These are phyloP conservation scores for Aspergillus pseudoviridinutans DNA, from an alignment of 2,329 filamentous ascomycete species.

Conservation along the genomic window DNA sequence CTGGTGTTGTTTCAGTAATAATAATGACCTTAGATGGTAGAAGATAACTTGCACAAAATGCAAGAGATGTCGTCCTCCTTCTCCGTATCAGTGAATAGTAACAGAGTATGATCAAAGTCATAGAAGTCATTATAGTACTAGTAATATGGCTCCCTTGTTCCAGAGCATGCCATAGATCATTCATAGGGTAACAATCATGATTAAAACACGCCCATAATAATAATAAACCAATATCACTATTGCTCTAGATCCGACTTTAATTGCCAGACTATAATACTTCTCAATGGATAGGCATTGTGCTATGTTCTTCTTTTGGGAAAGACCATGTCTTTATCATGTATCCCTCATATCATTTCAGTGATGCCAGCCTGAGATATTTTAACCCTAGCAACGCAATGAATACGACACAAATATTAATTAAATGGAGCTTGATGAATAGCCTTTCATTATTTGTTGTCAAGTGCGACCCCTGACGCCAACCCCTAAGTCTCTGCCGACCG, in stretches of 20 bases:
- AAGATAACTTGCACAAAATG: too few relatives aligned
- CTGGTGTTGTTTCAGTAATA: background rate
- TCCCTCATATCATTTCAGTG: background rate
- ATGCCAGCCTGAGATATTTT: background rate
- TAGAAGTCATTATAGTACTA: too few relatives aligned
- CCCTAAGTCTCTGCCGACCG: constrained; percentile 10
- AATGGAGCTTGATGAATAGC: background rate
- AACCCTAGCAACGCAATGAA: background rate
- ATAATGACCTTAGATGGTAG: too few relatives aligned
- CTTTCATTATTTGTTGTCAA: background rate
- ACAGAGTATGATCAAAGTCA: too few relatives aligned
- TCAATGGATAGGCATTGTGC: background rate
- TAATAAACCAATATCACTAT: background rate
- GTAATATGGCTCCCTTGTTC: too few relatives aligned
- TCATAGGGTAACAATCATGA: too few relatives aligned
- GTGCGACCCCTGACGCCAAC: constrained; percentile 6
- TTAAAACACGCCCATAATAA: too few relatives aligned
- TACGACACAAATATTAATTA: background rate
- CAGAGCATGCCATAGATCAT: too few relatives aligned
- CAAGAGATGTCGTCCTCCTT: too few relatives aligned
- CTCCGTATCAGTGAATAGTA: too few relatives aligned
- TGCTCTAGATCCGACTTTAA: background rate
- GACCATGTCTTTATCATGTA: background rate
- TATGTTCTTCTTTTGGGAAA: background rate
- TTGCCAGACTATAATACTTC: background rate